Evolutionary conservation across 345 rosid genomes (phyloP), one percentile per base, ranked within the genome.

Genomic region (Jatropha curcas): DNA sequence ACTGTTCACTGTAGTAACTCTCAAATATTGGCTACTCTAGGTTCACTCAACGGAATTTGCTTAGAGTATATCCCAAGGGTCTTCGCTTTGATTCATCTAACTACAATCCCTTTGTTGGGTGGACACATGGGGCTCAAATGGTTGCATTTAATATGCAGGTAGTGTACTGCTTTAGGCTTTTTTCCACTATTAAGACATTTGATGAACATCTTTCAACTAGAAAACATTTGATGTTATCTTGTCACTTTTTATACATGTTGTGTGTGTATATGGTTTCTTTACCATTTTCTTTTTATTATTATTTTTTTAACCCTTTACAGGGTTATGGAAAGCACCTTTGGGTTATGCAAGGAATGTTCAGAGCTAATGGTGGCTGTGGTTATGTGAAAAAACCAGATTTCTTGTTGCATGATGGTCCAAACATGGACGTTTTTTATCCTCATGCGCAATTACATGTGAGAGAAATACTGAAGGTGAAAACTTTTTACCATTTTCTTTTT

Each of bases 91-190:
- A 37, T 67, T 77, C 80, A 1, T 77, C 80, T 12, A 71, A 77
- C 41, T 71, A 77, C 17, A 46, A 77, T 48, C 80, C 80, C 20
- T 71, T 77, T 58, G 39, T 71, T 51, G 76, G 72, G 33, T 71
- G 80, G 80, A 53, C 17, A 41, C 77, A 73, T 62, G 81, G 81
- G 62, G 77, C 81, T 60, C 81, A 78, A 12, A 78, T 78, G 81
- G 81, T 78, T 20, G 81, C 81, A 68, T 78, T 78, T 48, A 78
- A 78, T 56, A 78, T 78, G 77, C 81, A 78, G 81, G 81, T 78
- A n/a, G 55, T 51, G 24, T 53, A 43, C n/a, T 46, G 22, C 68
- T 63, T 51, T 24, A 25, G 28, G 28, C n/a, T n/a, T n/a, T n/a
- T n/a, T n/a, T n/a, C n/a, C n/a, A n/a, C n/a, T n/a, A n/a, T n/a